Percentiles rank a stretch among this genome's conserved stretches.
Conservation (phyloP, 768 basidiomycete genomes). For the Boletus reticulatus region DNA sequence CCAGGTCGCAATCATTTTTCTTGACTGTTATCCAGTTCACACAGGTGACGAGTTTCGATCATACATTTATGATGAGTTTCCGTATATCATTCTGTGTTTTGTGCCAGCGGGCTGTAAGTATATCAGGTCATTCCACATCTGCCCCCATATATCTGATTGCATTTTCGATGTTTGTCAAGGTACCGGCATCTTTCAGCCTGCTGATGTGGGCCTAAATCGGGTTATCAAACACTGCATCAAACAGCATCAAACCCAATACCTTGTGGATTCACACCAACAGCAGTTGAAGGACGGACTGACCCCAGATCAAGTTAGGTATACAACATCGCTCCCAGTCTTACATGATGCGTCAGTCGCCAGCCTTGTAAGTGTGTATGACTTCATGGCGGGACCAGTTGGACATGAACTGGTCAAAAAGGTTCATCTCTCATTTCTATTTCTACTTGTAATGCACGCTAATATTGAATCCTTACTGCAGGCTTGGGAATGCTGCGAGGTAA, state of each 20-base stretch:
- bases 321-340: conserved; percentile 19
- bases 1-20: conserved; percentile 20
- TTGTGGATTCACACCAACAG: background rate
- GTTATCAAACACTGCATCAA: background rate
- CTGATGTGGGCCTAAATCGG: background rate
- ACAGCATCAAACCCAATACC: background rate
- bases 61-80: conserved; percentile 3
- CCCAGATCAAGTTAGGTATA: conserved; percentile 13
- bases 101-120: background rate
- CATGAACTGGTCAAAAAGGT: conserved; percentile 17
- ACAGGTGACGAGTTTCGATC: conserved; percentile 18
- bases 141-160: no score
- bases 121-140: no score
- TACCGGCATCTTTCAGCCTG: background rate
- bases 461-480: conserved; percentile 7
- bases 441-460: no score
- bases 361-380: conserved; percentile 17
- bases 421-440: no score
- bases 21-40: conserved; percentile 32
- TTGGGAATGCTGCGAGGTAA: conserved; percentile 12
- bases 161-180: no score
- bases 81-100: background rate
- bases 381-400: conserved; percentile 8
- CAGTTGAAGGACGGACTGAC: conserved; percentile 7
- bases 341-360: conserved; percentile 18